Evolutionary conservation across 768 basidiomycete genomes (phyloP), one percentile per base, ranked within the genome.

Genomic region (Russula compacta): DNA sequence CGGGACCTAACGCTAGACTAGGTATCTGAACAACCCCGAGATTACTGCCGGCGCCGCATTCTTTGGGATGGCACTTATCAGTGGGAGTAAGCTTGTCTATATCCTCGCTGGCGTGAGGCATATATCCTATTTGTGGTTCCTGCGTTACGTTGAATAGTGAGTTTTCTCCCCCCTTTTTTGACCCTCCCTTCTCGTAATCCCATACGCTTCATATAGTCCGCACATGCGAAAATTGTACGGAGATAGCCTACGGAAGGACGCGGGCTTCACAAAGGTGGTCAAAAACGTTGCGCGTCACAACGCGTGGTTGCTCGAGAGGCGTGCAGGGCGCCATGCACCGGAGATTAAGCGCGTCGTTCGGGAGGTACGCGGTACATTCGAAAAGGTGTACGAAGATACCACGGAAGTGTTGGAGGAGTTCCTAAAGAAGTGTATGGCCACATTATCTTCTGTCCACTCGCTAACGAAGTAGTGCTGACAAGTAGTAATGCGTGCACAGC

Each of bases 221-320:
- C 97, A 98, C 74, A 98, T 98, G 97, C 85, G 83, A 63, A 93
- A 92, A 71, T 78, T 98, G 19, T 99, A 99, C 72, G 95, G 97
- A 3, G 85, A 95, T 69, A 85, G 89, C 14, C 77, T 99, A 12
- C 86, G 97, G 64, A 92, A 94, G 73, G 95, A 98, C 60, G 95
- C 95, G 1, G 97, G 97, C 54, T 89, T 98, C 65, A 92, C 95
- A 67, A 97, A 98, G 76, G 95, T 98, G n/a, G 86, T 99, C 73
- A 95, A 94, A 74, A 89, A 81, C 61, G 92, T 95, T 10, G 94
- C 94, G 4, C 85, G 80, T 69, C 87, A 86, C 75, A 91, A 92
- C 63, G 90, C 85, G 0, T 80, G 81, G 33, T 78, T 88, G 7
- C 71, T 95, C 29, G 89, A 92, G 68, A 82, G 80, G 10, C 81